Evolutionary conservation across 2,329 filamentous ascomycete genomes (phyloP).

Genomic region (Alternaria consortialis): DNA sequence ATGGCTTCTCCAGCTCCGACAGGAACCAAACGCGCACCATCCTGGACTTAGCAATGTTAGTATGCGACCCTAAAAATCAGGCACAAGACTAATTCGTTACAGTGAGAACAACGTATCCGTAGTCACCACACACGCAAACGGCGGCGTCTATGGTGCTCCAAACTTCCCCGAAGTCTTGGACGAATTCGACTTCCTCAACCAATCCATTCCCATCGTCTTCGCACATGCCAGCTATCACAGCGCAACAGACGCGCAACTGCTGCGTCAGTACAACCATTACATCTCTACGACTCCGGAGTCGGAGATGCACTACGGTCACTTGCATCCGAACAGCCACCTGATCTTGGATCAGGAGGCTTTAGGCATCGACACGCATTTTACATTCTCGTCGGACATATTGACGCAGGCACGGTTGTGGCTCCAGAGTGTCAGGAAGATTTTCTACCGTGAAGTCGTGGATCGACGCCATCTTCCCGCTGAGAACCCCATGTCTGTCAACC

Average conservation of each 20-base stretch:
- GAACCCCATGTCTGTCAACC: constrained; percentile 63
- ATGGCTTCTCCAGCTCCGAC: constrained; percentile 11
- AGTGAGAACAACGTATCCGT: constrained; percentile 40
- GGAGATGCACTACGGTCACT: constrained; percentile 67
- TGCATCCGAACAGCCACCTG: constrained; percentile 55
- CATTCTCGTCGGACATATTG: constrained; percentile 58
- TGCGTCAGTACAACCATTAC: constrained; percentile 62
- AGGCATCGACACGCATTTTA: constrained; percentile 65
- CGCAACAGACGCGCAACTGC: constrained; percentile 50
- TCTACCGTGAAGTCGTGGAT: constrained; percentile 53
- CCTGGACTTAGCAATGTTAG: constrained; percentile 13
- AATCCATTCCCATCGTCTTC: constrained; percentile 60
- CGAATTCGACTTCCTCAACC: constrained; percentile 49
- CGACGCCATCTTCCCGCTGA: constrained; percentile 56
- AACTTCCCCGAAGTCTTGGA: constrained; percentile 41
- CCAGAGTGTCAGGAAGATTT: constrained; percentile 55
- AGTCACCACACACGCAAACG: constrained; percentile 53
- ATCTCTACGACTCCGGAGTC: constrained; percentile 67
- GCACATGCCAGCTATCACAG: constrained; percentile 61
- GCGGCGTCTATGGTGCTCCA: constrained; percentile 19
- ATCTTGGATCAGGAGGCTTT: constrained; percentile 63
- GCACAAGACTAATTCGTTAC: neutral
- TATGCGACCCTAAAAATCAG: neutral
- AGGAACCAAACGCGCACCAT: constrained; percentile 8
- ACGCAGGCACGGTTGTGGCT: constrained; percentile 65